Conservation (phyloP, 495 filamentous ascomycete genomes). For the Hypoxylon intermedium region DNA sequence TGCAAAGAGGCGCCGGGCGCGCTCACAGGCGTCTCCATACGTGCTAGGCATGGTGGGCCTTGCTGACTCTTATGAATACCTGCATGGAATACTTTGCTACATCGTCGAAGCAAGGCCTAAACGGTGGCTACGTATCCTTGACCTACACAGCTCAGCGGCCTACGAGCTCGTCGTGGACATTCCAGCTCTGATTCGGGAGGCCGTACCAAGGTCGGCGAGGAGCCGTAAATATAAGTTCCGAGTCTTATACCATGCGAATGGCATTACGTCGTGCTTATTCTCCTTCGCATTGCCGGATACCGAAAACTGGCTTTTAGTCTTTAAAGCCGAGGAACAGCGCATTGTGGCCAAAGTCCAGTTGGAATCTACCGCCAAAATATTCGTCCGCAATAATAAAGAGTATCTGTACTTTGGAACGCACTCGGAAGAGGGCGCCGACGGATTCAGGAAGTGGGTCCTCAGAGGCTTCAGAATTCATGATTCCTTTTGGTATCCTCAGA, state of each 20-base stretch:
- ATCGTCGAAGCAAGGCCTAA: constrained; percentile 47
- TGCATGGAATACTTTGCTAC: constrained; percentile 69
- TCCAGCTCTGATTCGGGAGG: constrained; percentile 50
- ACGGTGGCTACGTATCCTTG: constrained; percentile 66
- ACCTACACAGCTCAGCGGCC: constrained; percentile 60
- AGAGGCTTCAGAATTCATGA: constrained; percentile 58
- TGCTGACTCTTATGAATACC: constrained; percentile 67
- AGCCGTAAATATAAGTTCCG: constrained; percentile 58
- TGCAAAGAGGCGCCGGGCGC: constrained; percentile 66
- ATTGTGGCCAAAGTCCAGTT: constrained; percentile 53
- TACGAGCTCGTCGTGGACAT: constrained; percentile 68
- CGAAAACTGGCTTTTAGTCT: constrained; percentile 63
- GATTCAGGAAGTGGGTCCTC: constrained; percentile 67
- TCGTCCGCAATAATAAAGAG: constrained; percentile 70
- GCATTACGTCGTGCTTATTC: constrained; percentile 66
- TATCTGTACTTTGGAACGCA: constrained; percentile 75
- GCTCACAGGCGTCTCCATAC: constrained; percentile 68
- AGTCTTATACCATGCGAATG: constrained; percentile 67
- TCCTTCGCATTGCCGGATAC: constrained; percentile 46
- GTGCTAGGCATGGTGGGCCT: constrained; percentile 65
- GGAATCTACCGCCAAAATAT: constrained; percentile 60
- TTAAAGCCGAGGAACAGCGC: constrained; percentile 57
- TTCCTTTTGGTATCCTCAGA: constrained; percentile 41
- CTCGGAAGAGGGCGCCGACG: constrained; percentile 57
- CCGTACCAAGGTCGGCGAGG: constrained; percentile 38